Evolutionary conservation across 768 basidiomycete genomes (phyloP), one percentile per base, ranked within the genome.

Genomic region (Sistotremastrum niveocremeum): DNA sequence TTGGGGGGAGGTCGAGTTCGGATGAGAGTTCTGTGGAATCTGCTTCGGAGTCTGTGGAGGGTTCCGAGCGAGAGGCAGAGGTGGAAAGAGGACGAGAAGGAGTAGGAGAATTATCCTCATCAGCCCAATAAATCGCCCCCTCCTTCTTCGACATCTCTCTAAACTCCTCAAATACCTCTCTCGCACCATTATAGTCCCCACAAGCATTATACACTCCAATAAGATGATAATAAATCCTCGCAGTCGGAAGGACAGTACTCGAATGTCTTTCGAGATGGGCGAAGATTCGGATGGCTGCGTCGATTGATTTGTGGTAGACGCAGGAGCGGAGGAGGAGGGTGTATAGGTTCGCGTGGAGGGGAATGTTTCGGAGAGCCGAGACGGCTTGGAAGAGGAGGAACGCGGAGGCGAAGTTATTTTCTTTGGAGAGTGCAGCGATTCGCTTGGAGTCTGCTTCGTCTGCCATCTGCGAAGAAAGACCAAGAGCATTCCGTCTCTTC

Each of bases 401-500:
- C 0, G 87, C 87, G 0, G 77, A 72, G 0, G 65, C 57, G 49
- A 89, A 79, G 51, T 84, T 87, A 54, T 76, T 73, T 57, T 93
- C 89, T 31, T 66, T 53, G 20, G 64, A 63, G 28, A 87, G 69
- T 2, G 60, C 49, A 0, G 60, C 61, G 37, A 74, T 66, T 6
- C 68, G 68, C 28, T 56, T 56, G 37, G 68, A 52, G 44, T 72
- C 71, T 0, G 47, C 45, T 10, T 51, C 46, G 3, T 53, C 33
- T 28, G 39, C 43, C 8, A 44, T 43, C 20, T 57, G 54, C 10
- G 61, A 55, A 1, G 52, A 46, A 5, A 57, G 52, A n/a, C 57
- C 57, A 4, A 60, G 47, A 10, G 66, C 54, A 4, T 56, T 50
- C 0, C 61, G 60, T 9, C 67, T 64, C 44, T 67, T 66, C 34